Evolutionary conservation across 345 rosid species (phyloP), one percentile per base, ranked within the genome.

Genomic region (Erucastrum elatum): DNA sequence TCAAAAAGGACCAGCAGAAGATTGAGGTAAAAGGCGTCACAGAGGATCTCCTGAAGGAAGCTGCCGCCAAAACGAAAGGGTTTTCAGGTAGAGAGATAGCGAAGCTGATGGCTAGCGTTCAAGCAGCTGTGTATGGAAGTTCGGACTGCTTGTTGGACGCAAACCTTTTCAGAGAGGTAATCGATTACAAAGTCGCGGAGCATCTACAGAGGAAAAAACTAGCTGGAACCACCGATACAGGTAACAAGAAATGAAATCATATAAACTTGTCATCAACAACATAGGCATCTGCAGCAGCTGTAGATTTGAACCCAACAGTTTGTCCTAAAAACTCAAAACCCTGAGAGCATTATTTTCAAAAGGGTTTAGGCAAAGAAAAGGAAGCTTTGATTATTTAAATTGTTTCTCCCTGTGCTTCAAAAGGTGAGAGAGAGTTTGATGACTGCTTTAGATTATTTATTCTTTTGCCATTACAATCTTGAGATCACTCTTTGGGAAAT

Each of bases 1-100:
- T 90, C 84, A 89, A 79, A 62, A 88, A 71, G 60, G 79, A 88
- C 5, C 91, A 72, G 59, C 87, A 85, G 86, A 87, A 83, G 87
- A 94, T 93, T 9, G 98, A 92, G 83, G 82, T 93, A 11, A 91
- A 86, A 81, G 97, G 96, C 71, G 8, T 91, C 77, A 89, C 87
- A 0, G 94, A 91, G 81, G 94, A 91, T 68, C 80, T 93, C 66
- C 51, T 93, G 8, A 90, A 80, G 81, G 97, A 95, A 84, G 97
- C 97, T 5, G 97, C 97, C 2, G 87, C 87, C 3, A 95, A 88
- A 85, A 93, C 90, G 0, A 88, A 89, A 58, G 97, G 98, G 59
- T 95, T 93, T 83, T 92, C 96, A 1, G 97, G 98, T 51, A 88
- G 99, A 71, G 94, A 95, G 81, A 91, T 93, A 9, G 98, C 97